These are phyloP conservation scores for Suillus weaverae DNA, from an alignment of 768 basidiomycete genomes.

Conservation along the genomic window DNA sequence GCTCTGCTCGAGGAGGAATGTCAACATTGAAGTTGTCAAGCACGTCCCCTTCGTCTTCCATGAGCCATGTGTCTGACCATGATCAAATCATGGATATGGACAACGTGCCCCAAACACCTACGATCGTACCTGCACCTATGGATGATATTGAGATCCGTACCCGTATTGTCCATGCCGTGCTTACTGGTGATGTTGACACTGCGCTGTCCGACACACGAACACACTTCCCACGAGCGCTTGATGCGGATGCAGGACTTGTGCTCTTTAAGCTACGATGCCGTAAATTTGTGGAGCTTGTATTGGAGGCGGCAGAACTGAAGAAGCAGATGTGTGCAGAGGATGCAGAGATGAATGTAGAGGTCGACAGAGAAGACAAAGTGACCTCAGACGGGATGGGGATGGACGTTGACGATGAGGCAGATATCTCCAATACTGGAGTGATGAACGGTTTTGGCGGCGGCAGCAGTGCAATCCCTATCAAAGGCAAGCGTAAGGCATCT, in stretches of 20 bases:
- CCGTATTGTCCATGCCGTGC: constrained; percentile 67
- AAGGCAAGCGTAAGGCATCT: constrained; percentile 31
- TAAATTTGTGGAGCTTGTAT: constrained; percentile 80
- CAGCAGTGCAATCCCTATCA: constrained; percentile 28
- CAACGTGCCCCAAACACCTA: constrained; percentile 20
- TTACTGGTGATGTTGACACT: constrained; percentile 67
- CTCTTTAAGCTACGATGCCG: constrained; percentile 82
- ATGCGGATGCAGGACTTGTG: constrained; percentile 67
- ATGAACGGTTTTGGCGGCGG: constrained; percentile 13
- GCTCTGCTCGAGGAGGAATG: constrained; percentile 24
- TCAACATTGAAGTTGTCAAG: neutral
- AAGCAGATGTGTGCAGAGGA: constrained; percentile 54
- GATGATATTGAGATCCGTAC: constrained; percentile 67
- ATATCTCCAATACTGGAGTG: constrained; percentile 11
- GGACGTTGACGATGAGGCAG: constrained; percentile 51
- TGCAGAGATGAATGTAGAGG: constrained; percentile 31
- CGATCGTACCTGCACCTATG: constrained; percentile 29
- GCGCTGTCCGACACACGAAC: constrained; percentile 57
- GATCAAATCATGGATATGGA: constrained; percentile 53
- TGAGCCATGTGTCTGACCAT: constrained; percentile 20
- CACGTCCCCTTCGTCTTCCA: constrained; percentile 14
- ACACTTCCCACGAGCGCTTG: constrained; percentile 65
- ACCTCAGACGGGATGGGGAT: constrained; percentile 50
- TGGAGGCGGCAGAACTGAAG: constrained; percentile 69
- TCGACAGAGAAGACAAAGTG: constrained; percentile 40